Base-by-base conservation (phyloP, 1,284 basidiomycete species). In the Sanghuangporus sanghuang region DNA sequence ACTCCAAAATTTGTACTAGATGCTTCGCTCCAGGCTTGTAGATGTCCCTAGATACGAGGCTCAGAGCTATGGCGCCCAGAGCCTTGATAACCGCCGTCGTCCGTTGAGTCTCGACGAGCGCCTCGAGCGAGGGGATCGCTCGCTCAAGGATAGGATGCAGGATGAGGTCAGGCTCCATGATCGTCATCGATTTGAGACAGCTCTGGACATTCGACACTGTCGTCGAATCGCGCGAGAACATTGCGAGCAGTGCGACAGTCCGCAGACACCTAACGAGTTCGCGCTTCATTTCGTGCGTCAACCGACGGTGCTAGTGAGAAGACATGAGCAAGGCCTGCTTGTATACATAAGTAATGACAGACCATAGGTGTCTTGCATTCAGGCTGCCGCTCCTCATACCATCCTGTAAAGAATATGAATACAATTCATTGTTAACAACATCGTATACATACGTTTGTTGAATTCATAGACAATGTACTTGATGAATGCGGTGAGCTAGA, bases 111-210 rank as follows among this genome's bases (percentile, higher is more conserved):
- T 96, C 93, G 18, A 89, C 85, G n/a, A 95, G 76, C 5, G 90
- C 87, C 75, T 96, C 93, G 21, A 98, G 77, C 1, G 93, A 92
- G 3, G 92, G 90, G 14, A 91, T 88, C 5, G 93, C 91, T 53
- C 95, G 82, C 73, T 97, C 93, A 63, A 97, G 77, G 48, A 97
- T 84, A 0, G 93, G 87, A 46, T 92, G 88, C 62, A 97, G 78
- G 69, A 97, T 89, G 48, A 97, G 80, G 70, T 94, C 92, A 0
- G 95, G 95, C 69, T 96, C 93, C 78, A 97, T 87, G 54, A 90
- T 76, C 64, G 85, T 84, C 82, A 94, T 85, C 12, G 85, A 88
- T 72, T 89, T 89, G 67, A 90, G 73, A 68, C 85, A 85, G 66
- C 83, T 85, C 72, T 88, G 86, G 61, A 90, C 84, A 69, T 90